Evolutionary conservation across 768 basidiomycete species (phyloP).

Genomic region (Suillus hirtellus): DNA sequence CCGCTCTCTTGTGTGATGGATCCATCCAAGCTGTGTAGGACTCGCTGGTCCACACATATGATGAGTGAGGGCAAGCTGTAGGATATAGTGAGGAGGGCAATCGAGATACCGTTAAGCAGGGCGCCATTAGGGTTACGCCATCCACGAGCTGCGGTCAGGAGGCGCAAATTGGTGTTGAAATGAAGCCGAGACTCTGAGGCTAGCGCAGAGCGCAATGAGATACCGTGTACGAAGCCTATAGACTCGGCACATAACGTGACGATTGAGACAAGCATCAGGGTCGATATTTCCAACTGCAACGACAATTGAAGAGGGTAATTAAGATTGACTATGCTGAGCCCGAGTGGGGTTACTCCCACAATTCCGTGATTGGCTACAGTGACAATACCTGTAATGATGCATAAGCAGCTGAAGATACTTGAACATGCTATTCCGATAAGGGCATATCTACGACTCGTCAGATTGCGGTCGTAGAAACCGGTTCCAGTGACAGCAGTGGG

Average conservation of each 20-base stretch:
- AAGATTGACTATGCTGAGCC: too few species aligned
- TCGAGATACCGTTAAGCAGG: conserved; percentile 23
- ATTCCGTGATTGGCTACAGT: too few species aligned
- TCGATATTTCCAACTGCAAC: conserved; percentile 4
- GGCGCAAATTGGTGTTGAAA: conserved; percentile 34
- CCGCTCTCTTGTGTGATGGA: too few species aligned
- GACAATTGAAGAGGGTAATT: too few species aligned
- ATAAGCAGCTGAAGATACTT: conserved; percentile 19
- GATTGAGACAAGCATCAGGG: conserved; percentile 28
- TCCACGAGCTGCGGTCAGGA: conserved; percentile 25
- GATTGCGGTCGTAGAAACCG: conserved; percentile 27
- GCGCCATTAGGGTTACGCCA: conserved; percentile 26
- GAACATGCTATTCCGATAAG: conserved; percentile 28
- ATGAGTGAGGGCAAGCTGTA: conserved; percentile 25
- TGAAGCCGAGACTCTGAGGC: conserved; percentile 24
- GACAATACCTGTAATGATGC: too few species aligned
- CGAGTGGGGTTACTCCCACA: too few species aligned
- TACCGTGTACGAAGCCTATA: conserved; percentile 30
- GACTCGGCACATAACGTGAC: conserved; percentile 31
- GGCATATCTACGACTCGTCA: conserved; percentile 23
- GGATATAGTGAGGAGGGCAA: conserved; percentile 25
- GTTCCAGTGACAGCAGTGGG: conserved; percentile 21
- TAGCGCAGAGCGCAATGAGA: conserved; percentile 30
- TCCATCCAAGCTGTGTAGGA: too few species aligned
- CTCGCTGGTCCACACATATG: too few species aligned